Evolutionary conservation across 306 rosid genomes (phyloP), one percentile per base, ranked within the genome.

Genomic region (Cucumis hystrix): DNA sequence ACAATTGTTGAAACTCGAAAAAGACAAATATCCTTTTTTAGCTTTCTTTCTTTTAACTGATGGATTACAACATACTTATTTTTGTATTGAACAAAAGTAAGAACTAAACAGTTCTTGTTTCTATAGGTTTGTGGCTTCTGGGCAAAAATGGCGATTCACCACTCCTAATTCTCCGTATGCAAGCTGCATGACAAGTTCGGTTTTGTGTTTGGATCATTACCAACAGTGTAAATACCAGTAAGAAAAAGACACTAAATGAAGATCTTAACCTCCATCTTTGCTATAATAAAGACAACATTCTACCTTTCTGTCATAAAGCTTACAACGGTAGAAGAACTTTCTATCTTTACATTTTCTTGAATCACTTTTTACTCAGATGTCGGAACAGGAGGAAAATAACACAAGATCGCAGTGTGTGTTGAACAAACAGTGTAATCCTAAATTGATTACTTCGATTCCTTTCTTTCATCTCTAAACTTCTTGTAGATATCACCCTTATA

Each of bases 401-500:
- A 25, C 67, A 25, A 61, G 40, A 14, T 7, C 6, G 10, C n/a
- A 0, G 12, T 17, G 49, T 7, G 49, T 65, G 71, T 37, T 65
- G 47, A 65, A 35, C 40, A 65, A 35, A 14, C 45, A 14, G 70
- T 64, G 17, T 18, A 16, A 15, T 17, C 5, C 52, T 18, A 20
- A 66, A 8, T 66, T 1, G 1, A 65, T 65, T 35, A 21, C 20
- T 21, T 35, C 43, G 17, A 6, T 43, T 68, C 74, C 56, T 43
- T 20, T 68, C 55, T 68, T 68, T 68, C 74, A 17, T 68, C 56
- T 43, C 74, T 68, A 41, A 41, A 68, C 74, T 41, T 68, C 55
- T 68, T 68, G 43, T 68, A 68, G 74, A 68, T 65, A 39, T 65
- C 72, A 18, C 51, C 72, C 73, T 66, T 66, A 9, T 66, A 66